Evolutionary conservation across 1,284 basidiomycete genomes (phyloP), one percentile per base, ranked within the genome.

Genomic region (Peniophora sp.): DNA sequence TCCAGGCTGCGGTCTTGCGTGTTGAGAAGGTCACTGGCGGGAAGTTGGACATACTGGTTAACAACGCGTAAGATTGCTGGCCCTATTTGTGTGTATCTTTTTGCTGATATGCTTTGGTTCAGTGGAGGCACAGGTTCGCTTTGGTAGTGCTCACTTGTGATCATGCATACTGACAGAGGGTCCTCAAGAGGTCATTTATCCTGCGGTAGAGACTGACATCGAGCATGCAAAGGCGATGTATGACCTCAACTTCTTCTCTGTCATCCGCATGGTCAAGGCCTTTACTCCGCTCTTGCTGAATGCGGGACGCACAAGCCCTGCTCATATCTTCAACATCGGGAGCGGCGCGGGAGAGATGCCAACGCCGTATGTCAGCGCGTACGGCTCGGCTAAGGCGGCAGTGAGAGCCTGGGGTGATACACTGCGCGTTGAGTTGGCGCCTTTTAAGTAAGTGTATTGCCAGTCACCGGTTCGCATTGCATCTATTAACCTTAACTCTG

Each of bases 31-130:
- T 59, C 16, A 66, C 61, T 1, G 59, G 59, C 8, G 65, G 65
- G 8, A 61, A 51, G 22, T 57, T 69, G 9, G 60, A 69, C 50
- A 55, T 68, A 23, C 54, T 66, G 3, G 60, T 66, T 2, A 66
- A 67, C 52, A 66, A 67, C 52, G 65, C 65, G 65, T 67, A 39
- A 47, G 24, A 27, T 5, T 32, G 27, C 27, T 32, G 5, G 27
- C 19, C 27, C 27, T 12, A 12, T 32, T 12, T 12, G n/a, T n/a
- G n/a, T n/a, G n/a, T 32, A 32, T 32, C 12, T 12, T 6, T 6
- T 12, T 12, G 12, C 27, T 32, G 12, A 32, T 32, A 12, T 6
- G 27, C 27, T 32, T 12, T 32, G n/a, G 6, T 32, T 32, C 27
- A 32, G 27, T 12, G 27, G 27, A 32, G 27, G 27, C 5, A 12